Evolutionary conservation across 768 basidiomycete species (phyloP).

Genomic region (Erythrobasidium yunnanense): DNA sequence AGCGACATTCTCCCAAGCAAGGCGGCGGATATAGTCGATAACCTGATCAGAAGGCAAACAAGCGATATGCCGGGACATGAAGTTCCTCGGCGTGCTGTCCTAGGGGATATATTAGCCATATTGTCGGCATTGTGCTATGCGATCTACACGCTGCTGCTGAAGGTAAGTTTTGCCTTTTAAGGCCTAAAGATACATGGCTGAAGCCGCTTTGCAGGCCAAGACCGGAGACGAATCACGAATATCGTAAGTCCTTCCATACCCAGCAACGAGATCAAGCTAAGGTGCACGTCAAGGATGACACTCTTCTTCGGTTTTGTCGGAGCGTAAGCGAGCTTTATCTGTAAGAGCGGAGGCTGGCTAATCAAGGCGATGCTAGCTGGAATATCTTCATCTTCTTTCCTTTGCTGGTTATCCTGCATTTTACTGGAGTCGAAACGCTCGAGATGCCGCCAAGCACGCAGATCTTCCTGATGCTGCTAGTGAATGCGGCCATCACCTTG

Average conservation of each 20-base stretch:
- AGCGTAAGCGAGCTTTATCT: background rate
- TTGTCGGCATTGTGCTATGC: slow-evolving; percentile 82
- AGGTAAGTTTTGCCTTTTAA: slow-evolving; percentile 71
- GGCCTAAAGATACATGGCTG: slow-evolving; percentile 43
- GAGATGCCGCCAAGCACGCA: slow-evolving; percentile 54
- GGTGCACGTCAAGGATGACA: slow-evolving; percentile 62
- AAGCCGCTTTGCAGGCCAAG: slow-evolving; percentile 1
- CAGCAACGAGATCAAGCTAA: background rate
- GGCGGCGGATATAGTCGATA: background rate
- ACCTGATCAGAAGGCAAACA: background rate
- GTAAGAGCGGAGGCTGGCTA: too few relatives aligned
- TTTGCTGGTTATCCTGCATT: slow-evolving; percentile 63
- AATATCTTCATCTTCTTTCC: slow-evolving; percentile 69
- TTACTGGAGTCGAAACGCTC: slow-evolving; percentile 60
- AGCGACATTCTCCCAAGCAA: slow-evolving; percentile 37
- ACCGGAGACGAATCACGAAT: slow-evolving; percentile 32
- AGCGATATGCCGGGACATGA: background rate
- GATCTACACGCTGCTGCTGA: slow-evolving; percentile 75
- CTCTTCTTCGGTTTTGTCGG: slow-evolving; percentile 92
- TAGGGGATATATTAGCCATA: slow-evolving; percentile 75
- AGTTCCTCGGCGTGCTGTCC: slow-evolving; percentile 43
- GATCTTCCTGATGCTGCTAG: slow-evolving; percentile 48
- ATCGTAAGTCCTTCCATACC: slow-evolving; percentile 6
- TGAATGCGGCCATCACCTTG: slow-evolving; percentile 49
- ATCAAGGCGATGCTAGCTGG: slow-evolving; percentile 56